phyloP scores from a whole-genome alignment of 2,329 filamentous ascomycete genomes.

The Aspergillus fischeri region DNA sequence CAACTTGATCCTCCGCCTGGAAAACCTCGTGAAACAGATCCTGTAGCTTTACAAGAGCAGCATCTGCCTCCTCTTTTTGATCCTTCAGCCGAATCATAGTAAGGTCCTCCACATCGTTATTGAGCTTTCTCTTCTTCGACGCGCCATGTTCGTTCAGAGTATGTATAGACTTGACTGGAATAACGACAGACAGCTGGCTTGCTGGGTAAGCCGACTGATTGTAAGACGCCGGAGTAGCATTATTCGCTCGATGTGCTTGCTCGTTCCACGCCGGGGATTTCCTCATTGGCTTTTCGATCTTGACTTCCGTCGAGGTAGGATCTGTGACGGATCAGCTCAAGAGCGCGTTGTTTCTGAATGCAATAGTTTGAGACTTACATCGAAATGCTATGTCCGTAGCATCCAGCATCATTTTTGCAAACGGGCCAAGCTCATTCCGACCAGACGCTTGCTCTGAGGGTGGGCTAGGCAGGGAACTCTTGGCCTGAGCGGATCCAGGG shows the following conservation, averaged over 20 bases:
- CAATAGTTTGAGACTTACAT: constrained; percentile 30
- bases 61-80: constrained; percentile 75
- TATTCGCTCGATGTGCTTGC: constrained; percentile 28
- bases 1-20: constrained; percentile 68
- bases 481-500: constrained; percentile 18
- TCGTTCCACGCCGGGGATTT: constrained; percentile 22
- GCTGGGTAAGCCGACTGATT: constrained; percentile 18
- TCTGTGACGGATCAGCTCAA: constrained; percentile 26
- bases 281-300: constrained; percentile 18
- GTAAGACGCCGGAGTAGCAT: constrained; percentile 41
- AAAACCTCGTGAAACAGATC: constrained; percentile 69
- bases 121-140: constrained; percentile 48
- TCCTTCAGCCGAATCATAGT: constrained; percentile 62
- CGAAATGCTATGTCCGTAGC: constrained; percentile 42
- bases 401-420: constrained; percentile 53
- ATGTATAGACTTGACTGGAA: constrained; percentile 43
- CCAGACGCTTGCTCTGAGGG: constrained; percentile 21
- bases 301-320: constrained; percentile 26
- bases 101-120: constrained; percentile 52
- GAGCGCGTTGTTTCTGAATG: neutral
- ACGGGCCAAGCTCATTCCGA: constrained; percentile 43
- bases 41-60: constrained; percentile 66
- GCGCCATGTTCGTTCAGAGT: constrained; percentile 33
- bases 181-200: constrained; percentile 44
- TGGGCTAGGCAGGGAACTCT: constrained; percentile 13